phyloP scores from a whole-genome alignment of 78 protist species.

The Isochrysis galbana region DNA sequence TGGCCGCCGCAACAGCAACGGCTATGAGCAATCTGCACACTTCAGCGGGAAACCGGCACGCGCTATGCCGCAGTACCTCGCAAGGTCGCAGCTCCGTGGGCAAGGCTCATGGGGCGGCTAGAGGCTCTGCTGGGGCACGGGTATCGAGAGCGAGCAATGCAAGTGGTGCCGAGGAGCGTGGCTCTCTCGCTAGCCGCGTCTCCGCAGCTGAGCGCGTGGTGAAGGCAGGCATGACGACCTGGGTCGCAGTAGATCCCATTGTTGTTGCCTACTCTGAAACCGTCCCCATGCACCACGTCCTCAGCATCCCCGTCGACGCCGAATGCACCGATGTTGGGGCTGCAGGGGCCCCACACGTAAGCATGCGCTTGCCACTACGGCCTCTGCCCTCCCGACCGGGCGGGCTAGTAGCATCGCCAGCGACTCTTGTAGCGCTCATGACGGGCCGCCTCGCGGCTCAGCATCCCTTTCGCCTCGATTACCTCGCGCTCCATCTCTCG shows the following conservation, averaged over 20 bases:
- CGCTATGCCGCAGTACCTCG: no score
- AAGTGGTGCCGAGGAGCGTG: no score
- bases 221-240: no score
- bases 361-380: no score
- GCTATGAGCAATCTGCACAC: no score
- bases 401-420: background rate
- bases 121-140: no score
- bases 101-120: no score
- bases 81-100: no score
- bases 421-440: background rate
- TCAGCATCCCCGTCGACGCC: background rate
- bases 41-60: background rate
- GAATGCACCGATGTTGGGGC: background rate
- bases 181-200: no score
- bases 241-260: background rate
- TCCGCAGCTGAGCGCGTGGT: no score
- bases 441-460: background rate
- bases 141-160: no score
- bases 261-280: background rate
- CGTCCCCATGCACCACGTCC: background rate
- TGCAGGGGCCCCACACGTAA: background rate
- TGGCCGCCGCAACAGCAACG: background rate
- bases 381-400: background rate
- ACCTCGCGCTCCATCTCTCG: background rate
- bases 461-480: background rate